A percentile compares a stretch with the other conserved stretches of the same genome.
Evolutionary conservation across 2,329 filamentous ascomycete species (phyloP).

Genomic region (Alternaria sp.): DNA sequence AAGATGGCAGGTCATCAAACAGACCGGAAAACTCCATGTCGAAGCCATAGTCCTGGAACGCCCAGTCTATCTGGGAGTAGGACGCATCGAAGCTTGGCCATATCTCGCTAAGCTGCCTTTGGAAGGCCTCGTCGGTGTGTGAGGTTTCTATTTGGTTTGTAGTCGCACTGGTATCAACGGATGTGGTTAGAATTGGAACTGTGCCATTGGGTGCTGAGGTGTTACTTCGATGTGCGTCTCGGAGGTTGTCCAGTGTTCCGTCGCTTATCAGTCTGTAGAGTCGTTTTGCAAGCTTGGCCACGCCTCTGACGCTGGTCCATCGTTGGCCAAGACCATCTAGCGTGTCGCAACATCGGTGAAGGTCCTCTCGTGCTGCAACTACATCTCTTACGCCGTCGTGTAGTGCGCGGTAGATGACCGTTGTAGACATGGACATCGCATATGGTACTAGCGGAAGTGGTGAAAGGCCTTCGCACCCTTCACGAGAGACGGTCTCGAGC

Average conservation of each 20-base stretch:
- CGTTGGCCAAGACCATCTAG: slow-evolving; percentile 2
- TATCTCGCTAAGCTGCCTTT: slow-evolving; percentile 10
- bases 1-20: background rate
- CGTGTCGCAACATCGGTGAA: slow-evolving; percentile 2
- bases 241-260: background rate
- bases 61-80: slow-evolving; percentile 13
- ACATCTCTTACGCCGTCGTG: slow-evolving; percentile 10
- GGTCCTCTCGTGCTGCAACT: background rate
- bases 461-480: slow-evolving; percentile 4
- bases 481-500: background rate
- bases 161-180: background rate
- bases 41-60: slow-evolving; percentile 11
- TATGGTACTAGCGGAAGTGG: slow-evolving; percentile 10
- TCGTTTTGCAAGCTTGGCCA: slow-evolving; percentile 6
- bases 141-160: background rate
- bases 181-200: background rate
- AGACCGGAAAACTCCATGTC: background rate
- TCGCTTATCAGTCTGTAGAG: slow-evolving; percentile 7
- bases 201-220: background rate
- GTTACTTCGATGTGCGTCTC: background rate
- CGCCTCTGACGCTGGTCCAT: slow-evolving; percentile 12
- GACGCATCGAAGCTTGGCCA: slow-evolving; percentile 13
- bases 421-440: slow-evolving; percentile 14
- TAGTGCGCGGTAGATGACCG: slow-evolving; percentile 11
- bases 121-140: slow-evolving; percentile 3